These are phyloP conservation scores for Schizopora paradoxa DNA, from an alignment of 1,284 basidiomycete genomes.

Conservation along the genomic window DNA sequence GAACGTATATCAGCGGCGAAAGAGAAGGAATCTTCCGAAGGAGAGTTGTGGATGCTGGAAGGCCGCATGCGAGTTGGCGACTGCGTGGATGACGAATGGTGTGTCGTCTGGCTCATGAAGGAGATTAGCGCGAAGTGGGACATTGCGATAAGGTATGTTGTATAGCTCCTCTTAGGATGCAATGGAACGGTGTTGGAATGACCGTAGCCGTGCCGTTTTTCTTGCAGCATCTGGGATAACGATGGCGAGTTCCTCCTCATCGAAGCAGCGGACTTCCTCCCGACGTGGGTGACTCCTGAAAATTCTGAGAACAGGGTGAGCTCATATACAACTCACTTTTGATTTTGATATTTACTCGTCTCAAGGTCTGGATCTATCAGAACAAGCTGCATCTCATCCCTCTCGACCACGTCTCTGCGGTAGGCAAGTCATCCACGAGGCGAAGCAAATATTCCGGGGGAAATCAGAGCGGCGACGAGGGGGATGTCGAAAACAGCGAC, in stretches of 20 bases:
- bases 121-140: slow-evolving; percentile 76
- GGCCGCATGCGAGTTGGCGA: slow-evolving; percentile 87
- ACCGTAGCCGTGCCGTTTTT: slow-evolving; percentile 11
- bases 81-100: slow-evolving; percentile 96
- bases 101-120: slow-evolving; percentile 80
- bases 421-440: slow-evolving; percentile 52
- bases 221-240: slow-evolving; percentile 74
- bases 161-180: slow-evolving; percentile 8
- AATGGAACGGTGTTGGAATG: slow-evolving; percentile 10
- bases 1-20: too few species aligned
- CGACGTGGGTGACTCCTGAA: slow-evolving; percentile 86
- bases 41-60: slow-evolving; percentile 51
- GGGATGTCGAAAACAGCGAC: slow-evolving; percentile 35
- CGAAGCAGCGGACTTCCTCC: slow-evolving; percentile 89
- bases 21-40: slow-evolving; percentile 35
- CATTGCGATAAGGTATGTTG: slow-evolving; percentile 61
- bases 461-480: slow-evolving; percentile 47
- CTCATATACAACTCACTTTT: slow-evolving; percentile 28
- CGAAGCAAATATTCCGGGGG: slow-evolving; percentile 39
- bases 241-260: slow-evolving; percentile 97
- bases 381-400: slow-evolving; percentile 85
- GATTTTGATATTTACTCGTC: slow-evolving; percentile 21
- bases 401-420: slow-evolving; percentile 64
- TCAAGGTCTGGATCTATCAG: slow-evolving; percentile 84
- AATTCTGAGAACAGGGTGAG: slow-evolving; percentile 89